phyloP scores from a whole-genome alignment of 2,329 filamentous ascomycete genomes.

The Biscogniauxia marginata region DNA sequence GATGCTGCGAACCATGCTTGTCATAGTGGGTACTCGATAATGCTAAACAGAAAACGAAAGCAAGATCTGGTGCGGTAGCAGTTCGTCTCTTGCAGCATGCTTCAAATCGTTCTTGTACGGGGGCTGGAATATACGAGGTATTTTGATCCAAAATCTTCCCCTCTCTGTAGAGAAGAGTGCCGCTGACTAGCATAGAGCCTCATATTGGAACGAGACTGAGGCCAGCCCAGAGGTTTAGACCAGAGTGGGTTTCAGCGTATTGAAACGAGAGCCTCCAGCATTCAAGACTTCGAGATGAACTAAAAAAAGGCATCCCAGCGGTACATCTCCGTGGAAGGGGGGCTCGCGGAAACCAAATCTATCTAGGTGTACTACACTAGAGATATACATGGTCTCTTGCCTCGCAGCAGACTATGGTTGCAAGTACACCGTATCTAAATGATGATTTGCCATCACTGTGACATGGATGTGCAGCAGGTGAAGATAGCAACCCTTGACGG shows the following conservation, averaged over 20 bases:
- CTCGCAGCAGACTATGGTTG: neutral
- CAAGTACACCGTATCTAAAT: neutral
- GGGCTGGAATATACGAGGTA: neutral
- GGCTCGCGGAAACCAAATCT: neutral
- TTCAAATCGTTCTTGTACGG: neutral
- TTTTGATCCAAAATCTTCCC: neutral
- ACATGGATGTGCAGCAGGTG: neutral
- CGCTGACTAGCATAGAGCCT: too few relatives aligned
- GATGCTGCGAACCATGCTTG: slow-evolving; percentile 19
- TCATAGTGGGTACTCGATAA: slow-evolving; percentile 23
- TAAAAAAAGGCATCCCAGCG: neutral
- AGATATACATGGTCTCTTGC: too few relatives aligned
- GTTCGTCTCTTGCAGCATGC: neutral
- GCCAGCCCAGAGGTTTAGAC: neutral
- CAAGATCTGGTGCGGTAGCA: slow-evolving; percentile 9
- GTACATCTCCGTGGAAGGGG: neutral
- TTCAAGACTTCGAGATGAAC: neutral
- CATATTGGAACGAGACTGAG: neutral
- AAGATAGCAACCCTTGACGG: neutral
- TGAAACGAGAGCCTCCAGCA: neutral
- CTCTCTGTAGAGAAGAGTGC: neutral
- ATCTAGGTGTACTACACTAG: too few relatives aligned
- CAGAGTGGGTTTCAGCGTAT: neutral
- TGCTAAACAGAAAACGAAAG: slow-evolving; percentile 21
- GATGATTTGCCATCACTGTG: neutral